These are phyloP conservation scores for Yamadazyma akitaensis DNA, from an alignment of 805 yeast species.

Conservation along the genomic window DNA sequence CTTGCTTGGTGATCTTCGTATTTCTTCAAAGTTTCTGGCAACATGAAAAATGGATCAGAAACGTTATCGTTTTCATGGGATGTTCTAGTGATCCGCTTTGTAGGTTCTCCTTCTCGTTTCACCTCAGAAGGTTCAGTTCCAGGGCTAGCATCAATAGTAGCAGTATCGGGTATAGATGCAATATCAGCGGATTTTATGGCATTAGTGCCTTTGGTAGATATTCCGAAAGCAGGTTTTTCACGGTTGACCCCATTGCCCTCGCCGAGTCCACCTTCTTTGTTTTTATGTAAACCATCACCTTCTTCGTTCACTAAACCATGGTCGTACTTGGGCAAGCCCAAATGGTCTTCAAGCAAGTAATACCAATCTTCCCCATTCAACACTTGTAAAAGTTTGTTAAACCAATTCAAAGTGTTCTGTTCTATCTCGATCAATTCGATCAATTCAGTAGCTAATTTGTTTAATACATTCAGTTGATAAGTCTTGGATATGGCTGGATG, in stretches of 20 bases:
- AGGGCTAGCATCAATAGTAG: not conserved
- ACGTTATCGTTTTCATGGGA: constrained; percentile 15
- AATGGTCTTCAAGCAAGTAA: constrained; percentile 57
- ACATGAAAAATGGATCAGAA: constrained; percentile 47
- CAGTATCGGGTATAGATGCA: constrained; percentile 9
- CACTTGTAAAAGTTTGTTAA: constrained; percentile 69
- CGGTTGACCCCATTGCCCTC: not conserved
- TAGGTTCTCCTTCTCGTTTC: constrained; percentile 17
- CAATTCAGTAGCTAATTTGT: constrained; percentile 63
- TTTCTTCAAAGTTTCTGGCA: constrained; percentile 46
- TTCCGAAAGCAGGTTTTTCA: not conserved
- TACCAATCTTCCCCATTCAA: constrained; percentile 85
- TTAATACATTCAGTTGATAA: constrained; percentile 51
- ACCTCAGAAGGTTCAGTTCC: not conserved
- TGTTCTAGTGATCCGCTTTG: constrained; percentile 10
- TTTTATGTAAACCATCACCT: not conserved
- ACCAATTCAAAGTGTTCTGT: constrained; percentile 68
- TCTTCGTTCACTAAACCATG: constrained; percentile 44
- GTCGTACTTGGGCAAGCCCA: constrained; percentile 68
- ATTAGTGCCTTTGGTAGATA: not conserved
- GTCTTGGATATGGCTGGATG: constrained; percentile 70
- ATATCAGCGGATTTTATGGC: not conserved
- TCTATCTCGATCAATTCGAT: constrained; percentile 78
- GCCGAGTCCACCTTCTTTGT: not conserved
- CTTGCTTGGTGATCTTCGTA: constrained; percentile 27